These are phyloP conservation scores for Termitomyces sp. DNA, from an alignment of 768 basidiomycete species.

Conservation along the genomic window DNA sequence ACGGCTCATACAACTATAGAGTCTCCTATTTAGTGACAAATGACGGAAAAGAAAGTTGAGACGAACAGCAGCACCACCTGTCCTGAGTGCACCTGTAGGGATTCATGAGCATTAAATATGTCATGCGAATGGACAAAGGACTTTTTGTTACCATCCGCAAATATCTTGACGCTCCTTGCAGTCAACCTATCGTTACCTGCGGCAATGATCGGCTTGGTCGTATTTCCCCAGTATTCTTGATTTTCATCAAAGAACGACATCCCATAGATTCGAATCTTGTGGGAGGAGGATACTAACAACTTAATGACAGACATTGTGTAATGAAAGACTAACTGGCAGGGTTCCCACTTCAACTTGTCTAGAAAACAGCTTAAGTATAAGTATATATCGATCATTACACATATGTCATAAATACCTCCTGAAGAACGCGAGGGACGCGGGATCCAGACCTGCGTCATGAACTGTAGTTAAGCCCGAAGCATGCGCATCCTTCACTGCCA, in stretches of 20 bases:
- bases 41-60: neutral
- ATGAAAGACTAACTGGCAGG: constrained; percentile 49
- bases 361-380: constrained; percentile 9
- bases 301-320: neutral
- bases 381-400: neutral
- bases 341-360: constrained; percentile 59
- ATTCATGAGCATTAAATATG: constrained; percentile 1
- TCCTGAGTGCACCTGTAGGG: constrained; percentile 68
- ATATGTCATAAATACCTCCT: constrained; percentile 38
- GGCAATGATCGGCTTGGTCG: constrained; percentile 46
- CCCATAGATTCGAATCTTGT: constrained; percentile 69
- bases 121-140: constrained; percentile 1
- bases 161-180: constrained; percentile 75
- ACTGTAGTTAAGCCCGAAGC: constrained; percentile 73
- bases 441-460: constrained; percentile 79
- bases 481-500: constrained; percentile 64
- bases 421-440: constrained; percentile 71
- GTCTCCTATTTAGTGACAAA: neutral
- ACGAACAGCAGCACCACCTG: constrained; percentile 82
- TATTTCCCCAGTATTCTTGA: constrained; percentile 71
- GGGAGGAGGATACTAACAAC: constrained; percentile 5
- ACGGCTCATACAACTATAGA: constrained; percentile 70
- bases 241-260: constrained; percentile 70
- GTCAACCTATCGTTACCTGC: constrained; percentile 60
- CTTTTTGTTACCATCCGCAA: constrained; percentile 54